A percentile compares a stretch with the other conserved stretches of the same genome.
phyloP scores from a whole-genome alignment of 208 protist genomes.

The Trichomonas vaginalis region DNA sequence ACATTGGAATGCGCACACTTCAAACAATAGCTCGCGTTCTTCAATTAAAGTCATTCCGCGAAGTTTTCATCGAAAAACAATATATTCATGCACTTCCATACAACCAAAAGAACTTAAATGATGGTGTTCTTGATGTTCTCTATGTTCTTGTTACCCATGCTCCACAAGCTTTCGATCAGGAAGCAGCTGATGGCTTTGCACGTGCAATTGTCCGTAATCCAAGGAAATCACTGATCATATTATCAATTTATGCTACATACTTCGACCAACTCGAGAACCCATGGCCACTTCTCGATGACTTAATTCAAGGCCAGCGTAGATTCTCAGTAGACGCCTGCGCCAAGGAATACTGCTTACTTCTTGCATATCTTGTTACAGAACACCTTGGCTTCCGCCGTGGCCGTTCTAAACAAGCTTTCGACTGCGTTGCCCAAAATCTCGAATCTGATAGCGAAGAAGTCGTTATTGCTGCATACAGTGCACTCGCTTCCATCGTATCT shows the following conservation, averaged over 20 bases:
- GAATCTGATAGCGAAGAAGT: neutral
- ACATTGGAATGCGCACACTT: neutral
- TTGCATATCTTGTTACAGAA: neutral
- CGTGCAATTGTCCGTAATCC: neutral
- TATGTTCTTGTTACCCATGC: neutral
- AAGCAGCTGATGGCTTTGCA: neutral
- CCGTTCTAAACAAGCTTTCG: neutral
- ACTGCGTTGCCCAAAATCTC: neutral
- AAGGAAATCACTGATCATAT: neutral
- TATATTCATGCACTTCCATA: neutral
- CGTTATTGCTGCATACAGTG: neutral
- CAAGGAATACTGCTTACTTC: neutral
- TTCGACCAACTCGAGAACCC: neutral
- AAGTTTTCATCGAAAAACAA: neutral
- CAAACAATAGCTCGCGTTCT: neutral
- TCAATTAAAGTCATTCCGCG: neutral
- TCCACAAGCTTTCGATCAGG: neutral
- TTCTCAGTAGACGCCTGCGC: neutral
- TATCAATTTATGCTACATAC: neutral
- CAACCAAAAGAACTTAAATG: neutral
- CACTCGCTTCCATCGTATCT: neutral
- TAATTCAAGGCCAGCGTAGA: neutral
- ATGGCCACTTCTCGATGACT: neutral
- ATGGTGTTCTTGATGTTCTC: neutral
- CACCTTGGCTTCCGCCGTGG: neutral